Conservation (phyloP, 768 basidiomycete species). For the Austroboletus festivus region DNA sequence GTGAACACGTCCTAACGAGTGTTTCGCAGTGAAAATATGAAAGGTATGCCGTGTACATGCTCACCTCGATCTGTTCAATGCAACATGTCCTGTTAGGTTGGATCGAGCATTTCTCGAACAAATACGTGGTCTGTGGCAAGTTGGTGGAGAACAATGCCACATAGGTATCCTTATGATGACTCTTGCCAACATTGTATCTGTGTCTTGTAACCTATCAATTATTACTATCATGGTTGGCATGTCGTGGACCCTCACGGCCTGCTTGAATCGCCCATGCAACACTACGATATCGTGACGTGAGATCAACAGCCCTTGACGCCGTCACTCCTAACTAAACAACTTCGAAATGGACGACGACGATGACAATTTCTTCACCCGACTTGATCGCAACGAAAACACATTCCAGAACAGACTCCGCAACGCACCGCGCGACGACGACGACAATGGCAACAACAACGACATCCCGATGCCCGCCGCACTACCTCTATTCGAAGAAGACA, state of each 20-base stretch:
- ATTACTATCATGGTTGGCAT: no score
- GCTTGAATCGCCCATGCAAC: no score
- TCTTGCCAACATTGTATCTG: neutral
- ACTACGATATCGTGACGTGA: no score
- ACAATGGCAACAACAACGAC: conserved; percentile 9
- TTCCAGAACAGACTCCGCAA: conserved; percentile 39
- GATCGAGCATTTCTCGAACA: conserved; percentile 91
- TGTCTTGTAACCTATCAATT: conserved; percentile 5
- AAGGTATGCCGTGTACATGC: conserved; percentile 36
- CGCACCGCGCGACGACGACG: conserved; percentile 30
- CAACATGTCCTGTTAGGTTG: conserved; percentile 36
- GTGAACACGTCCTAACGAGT: neutral
- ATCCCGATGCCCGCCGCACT: conserved; percentile 29
- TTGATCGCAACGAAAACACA: conserved; percentile 15
- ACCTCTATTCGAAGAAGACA: conserved; percentile 32
- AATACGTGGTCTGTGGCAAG: conserved; percentile 88
- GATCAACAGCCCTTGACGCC: neutral
- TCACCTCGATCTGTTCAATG: no score
- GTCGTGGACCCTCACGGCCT: no score
- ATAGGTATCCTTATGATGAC: conserved; percentile 1
- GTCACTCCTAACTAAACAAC: no score
- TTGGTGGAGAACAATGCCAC: conserved; percentile 76
- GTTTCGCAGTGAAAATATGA: conserved; percentile 80
- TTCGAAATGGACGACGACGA: conserved; percentile 21
- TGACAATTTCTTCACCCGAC: conserved; percentile 29